Evolutionary conservation across 495 filamentous ascomycete genomes (phyloP).

Genomic region (Aspergillus taichungensis): DNA sequence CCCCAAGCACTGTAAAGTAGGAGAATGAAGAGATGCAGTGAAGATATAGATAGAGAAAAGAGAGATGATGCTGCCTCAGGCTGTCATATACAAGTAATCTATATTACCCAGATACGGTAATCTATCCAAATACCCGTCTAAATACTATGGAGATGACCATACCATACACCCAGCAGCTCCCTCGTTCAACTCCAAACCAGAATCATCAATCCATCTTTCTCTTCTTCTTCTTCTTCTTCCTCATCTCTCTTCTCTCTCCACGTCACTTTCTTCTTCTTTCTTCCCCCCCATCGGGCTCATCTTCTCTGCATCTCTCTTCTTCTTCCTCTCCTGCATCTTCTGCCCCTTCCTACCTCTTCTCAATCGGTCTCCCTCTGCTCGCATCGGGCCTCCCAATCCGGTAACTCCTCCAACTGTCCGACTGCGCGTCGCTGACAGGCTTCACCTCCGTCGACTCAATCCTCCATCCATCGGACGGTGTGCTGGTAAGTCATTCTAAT

Average conservation of each 20-base stretch:
- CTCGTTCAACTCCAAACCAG: background rate
- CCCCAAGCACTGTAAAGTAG: too few species aligned
- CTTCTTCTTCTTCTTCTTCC: background rate
- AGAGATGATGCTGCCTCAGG: conserved; percentile 1
- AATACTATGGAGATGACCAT: too few species aligned
- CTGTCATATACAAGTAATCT: too few species aligned
- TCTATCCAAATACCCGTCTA: too few species aligned
- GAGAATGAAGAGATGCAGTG: background rate
- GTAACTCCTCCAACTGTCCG: conserved; percentile 13
- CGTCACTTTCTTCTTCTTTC: conserved; percentile 2
- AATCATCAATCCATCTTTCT: conserved; percentile 1
- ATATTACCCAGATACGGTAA: too few species aligned
- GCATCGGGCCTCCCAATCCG: conserved; percentile 20
- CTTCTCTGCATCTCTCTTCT: conserved; percentile 4
- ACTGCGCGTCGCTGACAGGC: background rate
- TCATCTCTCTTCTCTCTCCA: background rate
- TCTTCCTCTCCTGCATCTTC: conserved; percentile 5
- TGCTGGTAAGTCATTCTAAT: too few species aligned
- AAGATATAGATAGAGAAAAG: conserved; percentile 7
- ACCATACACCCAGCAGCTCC: too few species aligned
- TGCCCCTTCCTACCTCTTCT: conserved; percentile 3
- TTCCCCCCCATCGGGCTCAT: conserved; percentile 6
- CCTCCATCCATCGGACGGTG: too few species aligned
- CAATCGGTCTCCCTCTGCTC: conserved; percentile 11
- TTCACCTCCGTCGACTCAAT: too few species aligned